These are phyloP conservation scores for Byssochlamys sp. DNA, from an alignment of 2,329 filamentous ascomycete genomes.

Conservation along the genomic window DNA sequence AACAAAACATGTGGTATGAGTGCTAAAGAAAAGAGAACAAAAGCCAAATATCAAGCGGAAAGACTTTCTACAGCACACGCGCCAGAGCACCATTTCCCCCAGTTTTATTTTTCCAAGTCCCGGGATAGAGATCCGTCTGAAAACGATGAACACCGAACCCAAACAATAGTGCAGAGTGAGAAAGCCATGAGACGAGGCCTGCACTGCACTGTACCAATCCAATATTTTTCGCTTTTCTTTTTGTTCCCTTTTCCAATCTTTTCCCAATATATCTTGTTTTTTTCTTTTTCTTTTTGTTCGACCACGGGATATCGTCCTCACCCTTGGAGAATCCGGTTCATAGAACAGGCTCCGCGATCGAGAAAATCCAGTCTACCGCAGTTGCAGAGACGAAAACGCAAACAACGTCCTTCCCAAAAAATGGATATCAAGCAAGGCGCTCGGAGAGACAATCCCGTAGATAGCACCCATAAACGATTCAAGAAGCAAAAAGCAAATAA, in stretches of 20 bases:
- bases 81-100: not conserved
- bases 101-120: not conserved
- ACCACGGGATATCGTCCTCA: not conserved
- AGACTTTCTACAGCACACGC: not conserved
- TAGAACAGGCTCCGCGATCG: not conserved
- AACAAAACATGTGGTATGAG: not conserved
- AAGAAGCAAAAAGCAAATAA: not conserved
- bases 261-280: not conserved
- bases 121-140: not conserved
- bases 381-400: not conserved
- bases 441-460: not conserved
- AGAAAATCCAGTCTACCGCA: not conserved
- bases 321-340: not conserved
- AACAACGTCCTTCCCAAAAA: not conserved
- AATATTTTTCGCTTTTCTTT: not conserved
- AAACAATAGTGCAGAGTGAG: not conserved
- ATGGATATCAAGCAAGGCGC: not conserved
- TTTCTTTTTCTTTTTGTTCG: not conserved
- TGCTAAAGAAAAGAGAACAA: not conserved
- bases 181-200: not conserved
- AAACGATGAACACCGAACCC: not conserved
- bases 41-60: not conserved
- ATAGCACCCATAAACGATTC: too few species aligned
- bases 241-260: not conserved
- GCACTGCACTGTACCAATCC: not conserved